Conservation (phyloP, 768 basidiomycete genomes). For the Leccinum truebloodii region DNA sequence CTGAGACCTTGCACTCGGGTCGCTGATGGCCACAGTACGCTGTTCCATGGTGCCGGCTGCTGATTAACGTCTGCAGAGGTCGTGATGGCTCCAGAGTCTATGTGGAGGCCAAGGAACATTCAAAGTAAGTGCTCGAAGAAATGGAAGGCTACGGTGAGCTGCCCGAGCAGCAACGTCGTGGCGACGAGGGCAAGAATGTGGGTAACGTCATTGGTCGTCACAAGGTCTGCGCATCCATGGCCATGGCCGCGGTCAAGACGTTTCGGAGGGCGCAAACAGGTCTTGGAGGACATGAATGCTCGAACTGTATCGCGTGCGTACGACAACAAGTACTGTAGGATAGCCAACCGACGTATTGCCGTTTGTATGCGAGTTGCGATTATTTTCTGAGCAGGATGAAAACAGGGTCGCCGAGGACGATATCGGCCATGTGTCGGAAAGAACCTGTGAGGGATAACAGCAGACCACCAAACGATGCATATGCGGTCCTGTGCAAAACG, state of each 20-base stretch:
- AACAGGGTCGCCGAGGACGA: constrained; percentile 92
- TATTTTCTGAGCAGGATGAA: constrained; percentile 86
- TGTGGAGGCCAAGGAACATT: constrained; percentile 25
- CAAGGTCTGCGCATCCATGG: constrained; percentile 11
- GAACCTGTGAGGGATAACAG: constrained; percentile 93
- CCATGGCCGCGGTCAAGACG: constrained; percentile 21
- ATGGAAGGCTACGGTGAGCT: constrained; percentile 18
- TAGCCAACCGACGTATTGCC: background rate
- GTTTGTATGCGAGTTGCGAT: constrained; percentile 11
- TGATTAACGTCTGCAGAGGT: constrained; percentile 17
- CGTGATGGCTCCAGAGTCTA: constrained; percentile 4
- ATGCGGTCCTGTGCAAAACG: constrained; percentile 69
- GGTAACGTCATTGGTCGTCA: constrained; percentile 25
- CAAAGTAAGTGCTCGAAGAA: constrained; percentile 26
- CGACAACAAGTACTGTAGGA: constrained; percentile 8
- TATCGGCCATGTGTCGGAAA: constrained; percentile 86
- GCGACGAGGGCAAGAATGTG: constrained; percentile 12
- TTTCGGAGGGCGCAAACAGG: constrained; percentile 15
- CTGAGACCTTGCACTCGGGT: constrained; percentile 12
- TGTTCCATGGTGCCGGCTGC: background rate
- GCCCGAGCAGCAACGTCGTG: constrained; percentile 13
- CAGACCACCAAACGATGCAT: constrained; percentile 95
- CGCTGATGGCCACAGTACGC: constrained; percentile 16
- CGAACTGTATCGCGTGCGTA: constrained; percentile 2
- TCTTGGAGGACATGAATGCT: constrained; percentile 9